Evolutionary conservation across 805 yeast species (phyloP).

Genomic region (Ogataea methylovora): DNA sequence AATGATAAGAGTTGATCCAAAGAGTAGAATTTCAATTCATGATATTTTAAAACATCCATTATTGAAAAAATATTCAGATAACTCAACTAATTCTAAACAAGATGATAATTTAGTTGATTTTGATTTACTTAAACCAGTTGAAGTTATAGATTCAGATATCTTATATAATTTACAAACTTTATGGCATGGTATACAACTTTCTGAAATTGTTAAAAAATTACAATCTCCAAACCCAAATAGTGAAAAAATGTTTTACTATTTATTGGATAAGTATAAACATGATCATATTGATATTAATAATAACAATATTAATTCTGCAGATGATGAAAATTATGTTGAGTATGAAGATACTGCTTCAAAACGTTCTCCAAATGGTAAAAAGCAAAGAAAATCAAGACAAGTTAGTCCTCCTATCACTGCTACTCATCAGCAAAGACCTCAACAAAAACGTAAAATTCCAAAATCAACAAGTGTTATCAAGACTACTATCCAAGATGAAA

Average conservation of each 20-base stretch:
- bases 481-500: slow-evolving; percentile 25
- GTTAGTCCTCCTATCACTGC: too few species aligned
- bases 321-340: background rate
- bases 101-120: slow-evolving; percentile 12
- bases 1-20: slow-evolving; percentile 68
- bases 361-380: background rate
- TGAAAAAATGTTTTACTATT: slow-evolving; percentile 29
- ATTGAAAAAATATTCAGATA: slow-evolving; percentile 41
- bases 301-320: too few species aligned
- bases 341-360: background rate
- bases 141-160: slow-evolving; percentile 39
- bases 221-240: slow-evolving; percentile 17
- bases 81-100: slow-evolving; percentile 13
- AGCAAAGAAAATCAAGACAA: background rate
- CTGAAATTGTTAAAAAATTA: slow-evolving; percentile 20
- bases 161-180: slow-evolving; percentile 46
- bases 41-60: slow-evolving; percentile 56
- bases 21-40: slow-evolving; percentile 59
- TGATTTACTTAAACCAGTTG: slow-evolving; percentile 17
- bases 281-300: slow-evolving; percentile 15
- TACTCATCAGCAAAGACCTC: background rate
- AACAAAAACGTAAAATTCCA: slow-evolving; percentile 8
- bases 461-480: slow-evolving; percentile 24
- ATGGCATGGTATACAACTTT: slow-evolving; percentile 46
- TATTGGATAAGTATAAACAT: slow-evolving; percentile 25